Percentiles rank a stretch among this genome's conserved stretches.
Evolutionary conservation across 1,139 yeast genomes (phyloP).

Genomic region (Yamadazyma triangularis): DNA sequence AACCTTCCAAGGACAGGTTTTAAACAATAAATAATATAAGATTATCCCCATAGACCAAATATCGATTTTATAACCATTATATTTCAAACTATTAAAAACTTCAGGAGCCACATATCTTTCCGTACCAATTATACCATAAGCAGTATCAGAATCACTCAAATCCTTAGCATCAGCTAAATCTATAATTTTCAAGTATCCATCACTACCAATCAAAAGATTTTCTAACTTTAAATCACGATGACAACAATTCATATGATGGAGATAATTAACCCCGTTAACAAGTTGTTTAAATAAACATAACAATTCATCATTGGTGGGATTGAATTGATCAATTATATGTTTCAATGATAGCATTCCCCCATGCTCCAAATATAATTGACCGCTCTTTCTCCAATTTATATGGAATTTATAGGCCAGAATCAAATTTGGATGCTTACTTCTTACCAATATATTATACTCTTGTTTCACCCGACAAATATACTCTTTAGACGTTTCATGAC

Average conservation of each 20-base stretch:
- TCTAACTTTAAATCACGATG: constrained; percentile 44
- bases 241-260: constrained; percentile 27
- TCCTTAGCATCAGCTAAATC: constrained; percentile 27
- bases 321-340: constrained; percentile 9
- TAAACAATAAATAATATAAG: constrained; percentile 25
- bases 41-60: constrained; percentile 50
- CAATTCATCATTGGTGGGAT: constrained; percentile 12
- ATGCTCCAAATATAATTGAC: constrained; percentile 25
- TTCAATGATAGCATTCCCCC: constrained; percentile 26
- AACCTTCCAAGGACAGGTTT: constrained; percentile 32
- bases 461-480: constrained; percentile 30
- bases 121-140: constrained; percentile 39
- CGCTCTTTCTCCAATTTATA: constrained; percentile 10
- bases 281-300: constrained; percentile 33
- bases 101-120: constrained; percentile 47
- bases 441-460: constrained; percentile 29
- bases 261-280: constrained; percentile 26
- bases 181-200: constrained; percentile 29
- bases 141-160: background rate
- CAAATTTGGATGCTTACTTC: constrained; percentile 31
- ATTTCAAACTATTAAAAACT: constrained; percentile 27
- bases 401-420: constrained; percentile 24
- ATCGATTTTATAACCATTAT: constrained; percentile 40
- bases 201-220: constrained; percentile 29
- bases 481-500: constrained; percentile 31